Conservation (phyloP, 805 yeast genomes). For the Cyberlindnera euphorbiae region DNA sequence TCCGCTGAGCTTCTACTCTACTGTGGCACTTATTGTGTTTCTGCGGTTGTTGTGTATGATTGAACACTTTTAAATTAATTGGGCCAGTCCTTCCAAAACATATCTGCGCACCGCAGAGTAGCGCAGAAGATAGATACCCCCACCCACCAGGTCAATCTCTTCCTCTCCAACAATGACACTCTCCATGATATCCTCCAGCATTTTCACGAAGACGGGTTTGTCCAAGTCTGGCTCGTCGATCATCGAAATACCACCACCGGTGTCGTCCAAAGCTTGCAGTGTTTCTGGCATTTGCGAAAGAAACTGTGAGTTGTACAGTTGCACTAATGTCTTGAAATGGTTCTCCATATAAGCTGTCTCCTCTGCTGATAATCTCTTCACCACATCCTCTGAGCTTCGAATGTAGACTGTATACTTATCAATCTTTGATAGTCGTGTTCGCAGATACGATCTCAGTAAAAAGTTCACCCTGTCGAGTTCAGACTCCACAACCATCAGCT, state of each 20-base stretch:
- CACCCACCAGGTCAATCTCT: conserved; percentile 49
- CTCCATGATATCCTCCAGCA: conserved; percentile 34
- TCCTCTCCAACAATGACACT: conserved; percentile 46
- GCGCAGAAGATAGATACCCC: conserved; percentile 73
- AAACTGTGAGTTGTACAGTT: conserved; percentile 64
- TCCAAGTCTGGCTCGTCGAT: conserved; percentile 72
- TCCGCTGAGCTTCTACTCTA: no score
- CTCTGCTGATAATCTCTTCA: conserved; percentile 44
- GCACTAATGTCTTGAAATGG: conserved; percentile 60
- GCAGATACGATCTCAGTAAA: conserved; percentile 70
- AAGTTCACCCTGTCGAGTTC: conserved; percentile 86
- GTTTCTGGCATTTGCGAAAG: conserved; percentile 61
- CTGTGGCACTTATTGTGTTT: no score
- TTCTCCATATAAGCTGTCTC: conserved; percentile 64
- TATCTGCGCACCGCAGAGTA: conserved; percentile 48
- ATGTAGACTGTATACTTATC: conserved; percentile 65
- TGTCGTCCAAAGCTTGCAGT: conserved; percentile 73
- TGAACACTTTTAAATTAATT: conserved; percentile 31
- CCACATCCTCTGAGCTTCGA: conserved; percentile 36
- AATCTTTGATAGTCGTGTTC: conserved; percentile 65
- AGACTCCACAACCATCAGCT: conserved; percentile 80
- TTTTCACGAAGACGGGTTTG: conserved; percentile 71
- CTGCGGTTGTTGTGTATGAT: not conserved
- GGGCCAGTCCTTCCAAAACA: conserved; percentile 37
- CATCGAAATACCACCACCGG: conserved; percentile 66